Conservation (phyloP, 2,329 filamentous ascomycete genomes). For the Penicillium sp. region DNA sequence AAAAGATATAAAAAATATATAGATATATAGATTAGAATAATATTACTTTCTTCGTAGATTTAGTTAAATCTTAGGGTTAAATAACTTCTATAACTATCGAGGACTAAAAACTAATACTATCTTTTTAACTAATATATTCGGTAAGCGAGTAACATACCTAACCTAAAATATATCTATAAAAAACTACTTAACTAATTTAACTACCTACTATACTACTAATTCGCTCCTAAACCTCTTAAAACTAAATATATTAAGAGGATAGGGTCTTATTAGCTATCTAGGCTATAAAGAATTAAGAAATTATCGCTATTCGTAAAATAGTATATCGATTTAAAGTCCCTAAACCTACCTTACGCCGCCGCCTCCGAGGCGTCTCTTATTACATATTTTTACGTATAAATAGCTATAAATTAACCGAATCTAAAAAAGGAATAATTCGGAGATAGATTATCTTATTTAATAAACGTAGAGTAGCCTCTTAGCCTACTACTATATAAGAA, state of each 20-base stretch:
- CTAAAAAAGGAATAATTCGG: background rate
- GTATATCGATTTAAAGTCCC: background rate
- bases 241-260: background rate
- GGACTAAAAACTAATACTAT: too few relatives aligned
- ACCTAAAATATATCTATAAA: too few relatives aligned
- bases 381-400: background rate
- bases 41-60: too few relatives aligned
- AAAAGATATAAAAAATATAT: too few relatives aligned
- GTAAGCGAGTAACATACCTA: too few relatives aligned
- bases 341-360: background rate
- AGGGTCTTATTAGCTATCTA: background rate
- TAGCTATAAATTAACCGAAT: background rate
- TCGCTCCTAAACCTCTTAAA: background rate
- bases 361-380: background rate
- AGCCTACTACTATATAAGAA: background rate
- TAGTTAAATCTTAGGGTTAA: too few relatives aligned
- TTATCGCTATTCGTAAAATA: background rate
- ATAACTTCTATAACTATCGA: too few relatives aligned
- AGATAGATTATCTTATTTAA: background rate
- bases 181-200: too few relatives aligned
- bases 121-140: too few relatives aligned
- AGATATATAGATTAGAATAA: too few relatives aligned
- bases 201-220: too few relatives aligned
- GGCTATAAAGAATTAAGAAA: background rate
- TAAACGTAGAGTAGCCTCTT: background rate